Percentiles rank a stretch among this genome's conserved stretches.
Evolutionary conservation across 345 rosid genomes (phyloP).

Genomic region (Syzygium jambos): DNA sequence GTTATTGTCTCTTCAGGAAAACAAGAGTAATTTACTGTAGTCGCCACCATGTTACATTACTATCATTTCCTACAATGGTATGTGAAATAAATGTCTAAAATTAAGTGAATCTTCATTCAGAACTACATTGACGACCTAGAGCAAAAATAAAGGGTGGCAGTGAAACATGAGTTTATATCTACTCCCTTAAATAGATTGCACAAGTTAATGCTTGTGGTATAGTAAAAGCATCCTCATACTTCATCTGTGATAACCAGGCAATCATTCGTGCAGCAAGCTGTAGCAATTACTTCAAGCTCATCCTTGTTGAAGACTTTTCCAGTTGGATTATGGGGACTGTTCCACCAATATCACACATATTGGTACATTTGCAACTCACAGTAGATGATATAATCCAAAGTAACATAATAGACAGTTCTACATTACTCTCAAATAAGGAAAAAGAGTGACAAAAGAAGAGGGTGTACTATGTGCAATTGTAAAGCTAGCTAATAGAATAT

Average conservation of each 20-base stretch:
- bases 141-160: not conserved
- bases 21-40: not conserved
- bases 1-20: not conserved
- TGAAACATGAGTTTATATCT: not conserved
- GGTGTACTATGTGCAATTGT: not conserved
- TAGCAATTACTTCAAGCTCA: conserved; percentile 47
- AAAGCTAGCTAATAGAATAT: not conserved
- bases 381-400: not conserved
- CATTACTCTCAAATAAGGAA: not conserved
- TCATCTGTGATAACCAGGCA: conserved; percentile 56
- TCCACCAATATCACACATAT: conserved; percentile 7
- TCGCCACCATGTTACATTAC: not conserved
- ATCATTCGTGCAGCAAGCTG: conserved; percentile 39
- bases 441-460: not conserved
- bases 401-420: not conserved
- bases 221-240: conserved; percentile 16
- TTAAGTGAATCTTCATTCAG: not conserved
- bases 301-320: conserved; percentile 50
- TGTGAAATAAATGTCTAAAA: not conserved
- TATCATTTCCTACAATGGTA: not conserved
- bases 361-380: not conserved
- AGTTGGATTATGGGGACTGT: conserved; percentile 67
- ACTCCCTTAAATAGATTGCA: not conserved
- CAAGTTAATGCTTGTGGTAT: not conserved
- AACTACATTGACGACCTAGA: not conserved